Base-by-base conservation (phyloP, 495 filamentous ascomycete species). In the Choiromyces venosus region DNA sequence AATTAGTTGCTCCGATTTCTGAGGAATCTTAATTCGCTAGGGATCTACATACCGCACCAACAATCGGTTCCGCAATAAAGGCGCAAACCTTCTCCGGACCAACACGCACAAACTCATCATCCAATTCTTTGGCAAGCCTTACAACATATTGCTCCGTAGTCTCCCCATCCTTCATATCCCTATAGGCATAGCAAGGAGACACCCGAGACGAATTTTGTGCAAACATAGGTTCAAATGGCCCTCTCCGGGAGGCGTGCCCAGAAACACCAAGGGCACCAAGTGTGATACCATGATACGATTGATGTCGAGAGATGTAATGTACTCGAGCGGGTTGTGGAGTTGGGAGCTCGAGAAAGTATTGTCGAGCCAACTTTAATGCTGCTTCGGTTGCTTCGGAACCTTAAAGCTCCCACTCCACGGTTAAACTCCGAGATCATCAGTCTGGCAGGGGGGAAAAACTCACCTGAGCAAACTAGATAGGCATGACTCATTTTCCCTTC, bases 1-100 rank as follows among this genome's bases (percentile, higher is more conserved):
- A n/a, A n/a, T n/a, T n/a, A n/a, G n/a, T n/a, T n/a, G n/a, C n/a
- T n/a, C n/a, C n/a, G n/a, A n/a, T n/a, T n/a, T n/a, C n/a, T n/a
- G 0, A 91, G 91, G 77, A 89, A 88, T 91, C 93, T 93, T 42
- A 93, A 87, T 73, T 94, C 92, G 72, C 93, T 92, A 9, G 91
- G 82, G 67, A 93, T 89, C 37, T 38, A 74, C 77, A 44, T 75
- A 79, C 78, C 19, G 87, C 86, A 6, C 89, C 89, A 40, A 86
- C 85, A 18, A 89, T 82, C 3, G 92, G 89, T 78, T 96, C 93
- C 2, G 89, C 89, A 42, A 96, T 83, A 74, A 96, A 94, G 4
- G 90, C 93, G 73, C 88, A 89, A 12, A 96, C 92, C 3, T 83
- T 93, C 3, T 90, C 84, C 0, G 91, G 88, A 0, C 91, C 93